Conservation (phyloP, 192 early-diverging fungal species). For the Piromyces finnis region DNA sequence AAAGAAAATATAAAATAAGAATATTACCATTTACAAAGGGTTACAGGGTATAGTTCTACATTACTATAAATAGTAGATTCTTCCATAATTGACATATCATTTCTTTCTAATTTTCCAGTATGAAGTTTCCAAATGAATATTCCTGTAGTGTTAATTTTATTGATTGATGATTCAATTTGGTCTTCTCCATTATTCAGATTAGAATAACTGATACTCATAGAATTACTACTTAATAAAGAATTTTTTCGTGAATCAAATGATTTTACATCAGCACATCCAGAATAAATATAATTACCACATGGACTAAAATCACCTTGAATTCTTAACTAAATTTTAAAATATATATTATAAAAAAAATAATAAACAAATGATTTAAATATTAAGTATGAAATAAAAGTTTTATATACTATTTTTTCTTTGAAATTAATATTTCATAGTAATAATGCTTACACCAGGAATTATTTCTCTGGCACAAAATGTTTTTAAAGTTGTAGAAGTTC, state of each 20-base stretch:
- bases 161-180: not conserved
- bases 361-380: too few relatives aligned
- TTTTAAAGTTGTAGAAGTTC: constrained; percentile 12
- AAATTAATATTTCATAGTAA: too few relatives aligned
- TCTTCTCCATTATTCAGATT: not conserved
- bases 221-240: not conserved
- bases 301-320: constrained; percentile 27
- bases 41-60: not conserved
- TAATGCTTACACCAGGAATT: not conserved
- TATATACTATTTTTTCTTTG: too few relatives aligned
- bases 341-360: not conserved
- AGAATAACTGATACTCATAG: not conserved
- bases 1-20: too few relatives aligned
- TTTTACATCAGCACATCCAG: constrained; percentile 15
- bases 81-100: constrained; percentile 23
- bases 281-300: constrained; percentile 28
- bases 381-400: too few relatives aligned
- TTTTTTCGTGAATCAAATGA: constrained; percentile 1
- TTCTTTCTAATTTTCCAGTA: constrained; percentile 20
- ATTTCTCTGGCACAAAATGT: constrained; percentile 17
- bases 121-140: constrained; percentile 27
- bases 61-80: constrained; percentile 4
- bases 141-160: constrained; percentile 8
- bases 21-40: not conserved
- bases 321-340: constrained; percentile 6